These are phyloP conservation scores for Agrostemma githago DNA, from an alignment of 148 eudicot genomes.

Conservation along the genomic window DNA sequence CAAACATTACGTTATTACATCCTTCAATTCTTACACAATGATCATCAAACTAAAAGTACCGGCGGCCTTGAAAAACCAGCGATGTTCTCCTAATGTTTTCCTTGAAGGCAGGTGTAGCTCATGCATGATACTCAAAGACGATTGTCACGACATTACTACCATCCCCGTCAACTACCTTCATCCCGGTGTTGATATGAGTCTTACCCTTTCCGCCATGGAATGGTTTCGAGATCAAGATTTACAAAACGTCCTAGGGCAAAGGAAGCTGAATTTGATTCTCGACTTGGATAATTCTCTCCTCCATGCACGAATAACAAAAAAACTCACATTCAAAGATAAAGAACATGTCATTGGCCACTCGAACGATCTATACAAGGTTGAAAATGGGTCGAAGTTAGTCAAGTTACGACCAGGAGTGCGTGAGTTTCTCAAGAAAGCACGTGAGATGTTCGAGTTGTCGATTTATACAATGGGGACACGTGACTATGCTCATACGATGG, in stretches of 20 bases:
- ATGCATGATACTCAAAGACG: background rate
- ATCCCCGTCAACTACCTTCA: conserved; percentile 4
- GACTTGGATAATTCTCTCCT: conserved; percentile 18
- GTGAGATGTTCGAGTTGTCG: conserved; percentile 21
- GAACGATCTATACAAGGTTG: background rate
- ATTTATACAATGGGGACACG: conserved; percentile 6
- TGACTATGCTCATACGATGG: background rate
- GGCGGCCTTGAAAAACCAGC: too few relatives aligned
- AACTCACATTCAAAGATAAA: background rate
- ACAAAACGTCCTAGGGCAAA: background rate
- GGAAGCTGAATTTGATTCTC: conserved; percentile 4
- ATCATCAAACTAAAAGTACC: too few relatives aligned
- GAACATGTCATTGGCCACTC: background rate
- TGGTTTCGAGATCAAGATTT: background rate
- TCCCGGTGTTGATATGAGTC: background rate
- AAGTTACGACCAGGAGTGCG: conserved; percentile 18
- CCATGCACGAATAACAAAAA: background rate
- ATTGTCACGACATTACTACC: background rate
- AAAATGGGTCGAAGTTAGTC: background rate
- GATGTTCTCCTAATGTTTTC: too few relatives aligned
- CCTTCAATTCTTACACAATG: too few relatives aligned
- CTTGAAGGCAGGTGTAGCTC: too few relatives aligned
- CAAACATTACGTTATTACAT: too few relatives aligned
- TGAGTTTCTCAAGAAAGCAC: background rate
- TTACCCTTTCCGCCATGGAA: background rate